Evolutionary conservation across 306 rosid genomes (phyloP).

Genomic region (Acacia acuminata): DNA sequence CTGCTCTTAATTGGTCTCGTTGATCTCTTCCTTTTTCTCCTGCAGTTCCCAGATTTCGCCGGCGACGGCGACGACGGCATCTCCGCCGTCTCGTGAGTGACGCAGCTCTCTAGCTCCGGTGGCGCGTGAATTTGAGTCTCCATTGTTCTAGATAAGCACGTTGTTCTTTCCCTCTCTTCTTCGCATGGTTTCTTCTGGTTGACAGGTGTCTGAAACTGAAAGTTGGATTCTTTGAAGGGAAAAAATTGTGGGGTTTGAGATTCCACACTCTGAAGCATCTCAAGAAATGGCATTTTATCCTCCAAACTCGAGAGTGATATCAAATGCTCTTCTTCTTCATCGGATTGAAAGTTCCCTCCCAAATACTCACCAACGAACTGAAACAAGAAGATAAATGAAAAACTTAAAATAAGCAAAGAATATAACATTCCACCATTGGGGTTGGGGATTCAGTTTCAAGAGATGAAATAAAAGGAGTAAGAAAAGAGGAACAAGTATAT

Average conservation of each 20-base stretch:
- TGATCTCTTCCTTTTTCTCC: constrained; percentile 75
- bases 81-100: constrained; percentile 43
- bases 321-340: constrained; percentile 39
- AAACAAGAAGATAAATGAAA: constrained; percentile 21
- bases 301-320: constrained; percentile 44
- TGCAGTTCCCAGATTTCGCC: constrained; percentile 59
- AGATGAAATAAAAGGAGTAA: constrained; percentile 12
- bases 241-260: constrained; percentile 54
- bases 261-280: constrained; percentile 82
- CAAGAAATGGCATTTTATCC: constrained; percentile 77
- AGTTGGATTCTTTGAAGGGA: constrained; percentile 65
- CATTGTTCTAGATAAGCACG: constrained; percentile 31
- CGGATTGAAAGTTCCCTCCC: constrained; percentile 56
- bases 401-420: constrained; percentile 39
- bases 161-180: background rate
- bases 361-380: constrained; percentile 70
- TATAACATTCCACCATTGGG: constrained; percentile 35
- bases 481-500: constrained; percentile 28
- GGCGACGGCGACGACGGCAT: constrained; percentile 52
- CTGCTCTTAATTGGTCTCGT: constrained; percentile 71
- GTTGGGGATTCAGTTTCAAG: constrained; percentile 31
- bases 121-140: constrained; percentile 47
- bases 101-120: constrained; percentile 67
- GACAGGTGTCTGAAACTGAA: constrained; percentile 75
- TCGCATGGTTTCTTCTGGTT: constrained; percentile 66